phyloP scores from a whole-genome alignment of 2,329 filamentous ascomycete species.

The Arthroderma uncinatum region DNA sequence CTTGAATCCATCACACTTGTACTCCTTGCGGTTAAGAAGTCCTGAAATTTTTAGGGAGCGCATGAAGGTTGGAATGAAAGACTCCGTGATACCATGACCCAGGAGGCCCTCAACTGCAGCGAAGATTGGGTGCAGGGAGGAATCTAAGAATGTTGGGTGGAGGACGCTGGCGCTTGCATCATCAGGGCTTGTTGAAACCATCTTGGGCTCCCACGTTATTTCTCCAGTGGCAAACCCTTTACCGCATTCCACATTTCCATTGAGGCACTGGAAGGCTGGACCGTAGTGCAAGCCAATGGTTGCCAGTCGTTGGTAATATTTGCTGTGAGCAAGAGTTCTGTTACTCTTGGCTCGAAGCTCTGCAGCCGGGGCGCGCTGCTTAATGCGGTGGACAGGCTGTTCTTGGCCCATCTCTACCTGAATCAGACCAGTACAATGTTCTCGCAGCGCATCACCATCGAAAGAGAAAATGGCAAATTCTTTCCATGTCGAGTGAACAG shows the following conservation, averaged over 20 bases:
- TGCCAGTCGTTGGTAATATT: constrained; percentile 16
- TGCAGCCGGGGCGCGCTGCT: constrained; percentile 7
- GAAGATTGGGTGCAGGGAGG: constrained; percentile 18
- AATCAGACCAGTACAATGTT: constrained; percentile 19
- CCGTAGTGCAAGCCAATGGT: constrained; percentile 18
- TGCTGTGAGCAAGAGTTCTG: constrained; percentile 9
- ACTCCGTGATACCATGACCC: constrained; percentile 15
- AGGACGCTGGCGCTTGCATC: constrained; percentile 13
- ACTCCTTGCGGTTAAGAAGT: constrained; percentile 10
- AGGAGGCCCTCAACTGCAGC: constrained; percentile 15
- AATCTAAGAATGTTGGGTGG: constrained; percentile 18
- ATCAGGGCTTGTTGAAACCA: constrained; percentile 4
- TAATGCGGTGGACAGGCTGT: constrained; percentile 9
- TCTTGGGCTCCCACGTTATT: constrained; percentile 13
- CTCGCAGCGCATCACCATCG: constrained; percentile 12
- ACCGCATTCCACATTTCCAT: constrained; percentile 17
- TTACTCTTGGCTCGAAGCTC: constrained; percentile 14
- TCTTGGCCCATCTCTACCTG: constrained; percentile 15
- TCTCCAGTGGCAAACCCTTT: constrained; percentile 17
- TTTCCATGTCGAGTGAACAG: constrained; percentile 16
- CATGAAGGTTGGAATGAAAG: constrained; percentile 19
- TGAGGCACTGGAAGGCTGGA: constrained; percentile 16
- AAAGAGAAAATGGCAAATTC: constrained; percentile 18
- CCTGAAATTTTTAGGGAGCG: constrained; percentile 16
- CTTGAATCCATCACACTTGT: constrained; percentile 10